A percentile compares a stretch with the other conserved stretches of the same genome.
Evolutionary conservation across 129 eudicot species (phyloP).

Genomic region (Artemisia tridentata): DNA sequence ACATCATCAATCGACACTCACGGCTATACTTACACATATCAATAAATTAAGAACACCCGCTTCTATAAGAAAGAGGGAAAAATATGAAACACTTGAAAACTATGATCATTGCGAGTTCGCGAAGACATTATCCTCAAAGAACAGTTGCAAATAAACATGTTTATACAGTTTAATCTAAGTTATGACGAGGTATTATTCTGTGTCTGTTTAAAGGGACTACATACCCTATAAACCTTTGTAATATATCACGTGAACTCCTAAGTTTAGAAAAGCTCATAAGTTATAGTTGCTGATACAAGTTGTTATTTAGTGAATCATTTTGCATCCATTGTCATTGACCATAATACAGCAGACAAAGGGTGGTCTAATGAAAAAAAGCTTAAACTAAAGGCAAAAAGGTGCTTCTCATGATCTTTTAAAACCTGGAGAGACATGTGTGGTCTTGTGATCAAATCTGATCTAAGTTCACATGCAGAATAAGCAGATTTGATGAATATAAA

Average conservation of each 20-base stretch:
- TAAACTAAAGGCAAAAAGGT: slow-evolving; percentile 5
- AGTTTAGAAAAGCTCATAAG: not conserved
- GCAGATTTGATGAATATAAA: not conserved
- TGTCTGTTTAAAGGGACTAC: not conserved
- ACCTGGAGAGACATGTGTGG: not conserved
- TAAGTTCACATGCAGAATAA: not conserved
- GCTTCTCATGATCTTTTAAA: not conserved
- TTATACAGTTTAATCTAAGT: not conserved
- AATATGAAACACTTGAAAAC: not conserved
- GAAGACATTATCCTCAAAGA: too few species aligned
- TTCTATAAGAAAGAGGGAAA: not conserved
- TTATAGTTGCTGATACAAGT: not conserved
- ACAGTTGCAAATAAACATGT: too few species aligned
- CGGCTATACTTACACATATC: not conserved
- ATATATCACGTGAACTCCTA: not conserved
- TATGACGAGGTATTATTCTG: not conserved
- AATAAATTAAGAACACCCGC: too few species aligned
- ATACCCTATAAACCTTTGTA: not conserved
- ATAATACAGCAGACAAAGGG: not conserved
- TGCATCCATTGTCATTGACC: not conserved
- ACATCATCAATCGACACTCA: not conserved
- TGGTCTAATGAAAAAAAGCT: not conserved
- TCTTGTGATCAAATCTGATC: not conserved
- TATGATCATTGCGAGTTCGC: not conserved
- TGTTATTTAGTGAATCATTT: not conserved